These are phyloP conservation scores for Bretschneidera sinensis DNA, from an alignment of 345 rosid genomes.

Conservation along the genomic window DNA sequence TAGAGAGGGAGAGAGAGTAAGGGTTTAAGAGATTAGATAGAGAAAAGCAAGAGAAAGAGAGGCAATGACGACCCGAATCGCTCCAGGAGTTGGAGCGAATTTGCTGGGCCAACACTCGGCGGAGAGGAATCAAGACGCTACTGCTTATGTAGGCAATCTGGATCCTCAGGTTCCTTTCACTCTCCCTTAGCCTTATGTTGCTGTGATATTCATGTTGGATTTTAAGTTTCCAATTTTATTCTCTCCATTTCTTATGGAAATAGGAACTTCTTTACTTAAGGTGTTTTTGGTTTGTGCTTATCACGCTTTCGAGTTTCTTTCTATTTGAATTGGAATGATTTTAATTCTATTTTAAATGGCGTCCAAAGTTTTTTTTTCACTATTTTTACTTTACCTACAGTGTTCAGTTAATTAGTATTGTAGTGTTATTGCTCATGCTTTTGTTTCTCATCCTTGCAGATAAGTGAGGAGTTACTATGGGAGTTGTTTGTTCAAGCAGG, in stretches of 20 bases:
- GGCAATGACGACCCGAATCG: conserved; percentile 85
- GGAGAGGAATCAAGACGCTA: conserved; percentile 98
- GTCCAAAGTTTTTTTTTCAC: not conserved
- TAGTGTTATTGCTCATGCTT: not conserved
- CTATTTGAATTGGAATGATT: not conserved
- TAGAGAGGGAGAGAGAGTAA: no score
- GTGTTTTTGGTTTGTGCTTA: not conserved
- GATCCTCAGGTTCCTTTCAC: conserved; percentile 58
- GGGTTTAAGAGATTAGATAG: not conserved
- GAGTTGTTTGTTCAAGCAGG: conserved; percentile 97
- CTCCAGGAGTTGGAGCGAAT: conserved; percentile 98
- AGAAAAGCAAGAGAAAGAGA: conserved; percentile 2
- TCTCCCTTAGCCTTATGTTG: not conserved
- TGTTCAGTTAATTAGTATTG: no score
- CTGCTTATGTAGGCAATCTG: conserved; percentile 87
- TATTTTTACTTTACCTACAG: no score
- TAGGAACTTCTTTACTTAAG: not conserved
- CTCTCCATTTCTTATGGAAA: not conserved
- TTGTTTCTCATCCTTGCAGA: conserved; percentile 26
- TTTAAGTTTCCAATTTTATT: not conserved
- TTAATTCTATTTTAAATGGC: not conserved
- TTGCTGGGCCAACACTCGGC: conserved; percentile 96
- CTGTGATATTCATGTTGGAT: not conserved
- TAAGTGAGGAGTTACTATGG: conserved; percentile 90
- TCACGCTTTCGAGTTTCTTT: not conserved